These are phyloP conservation scores for Apophysomyces variabilis DNA, from an alignment of 371 early-diverging fungal genomes.

Conservation along the genomic window DNA sequence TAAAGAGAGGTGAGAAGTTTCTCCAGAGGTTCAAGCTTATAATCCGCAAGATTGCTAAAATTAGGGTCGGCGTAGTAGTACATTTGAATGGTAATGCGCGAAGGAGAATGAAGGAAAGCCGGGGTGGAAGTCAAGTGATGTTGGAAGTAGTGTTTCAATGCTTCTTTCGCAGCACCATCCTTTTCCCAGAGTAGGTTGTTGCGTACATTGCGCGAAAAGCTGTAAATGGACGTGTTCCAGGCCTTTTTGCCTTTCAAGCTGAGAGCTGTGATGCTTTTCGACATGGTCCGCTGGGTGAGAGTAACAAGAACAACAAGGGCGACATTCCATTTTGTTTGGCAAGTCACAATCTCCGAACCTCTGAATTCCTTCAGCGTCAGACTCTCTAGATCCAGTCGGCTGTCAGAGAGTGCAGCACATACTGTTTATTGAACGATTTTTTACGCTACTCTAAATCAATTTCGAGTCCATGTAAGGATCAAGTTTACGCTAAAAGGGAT, in stretches of 20 bases:
- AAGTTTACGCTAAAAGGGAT: too few relatives aligned
- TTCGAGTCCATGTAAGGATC: too few relatives aligned
- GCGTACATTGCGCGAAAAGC: conserved; percentile 50
- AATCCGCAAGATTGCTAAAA: conserved; percentile 33
- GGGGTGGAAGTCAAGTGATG: conserved; percentile 55
- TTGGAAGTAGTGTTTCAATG: conserved; percentile 54
- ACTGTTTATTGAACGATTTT: too few relatives aligned
- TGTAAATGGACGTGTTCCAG: conserved; percentile 53
- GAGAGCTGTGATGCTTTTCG: conserved; percentile 57
- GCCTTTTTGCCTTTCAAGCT: conserved; percentile 55
- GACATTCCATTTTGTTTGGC: neutral
- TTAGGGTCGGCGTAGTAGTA: conserved; percentile 54
- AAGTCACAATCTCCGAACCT: neutral
- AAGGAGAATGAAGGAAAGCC: conserved; percentile 52
- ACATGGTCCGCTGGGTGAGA: conserved; percentile 33
- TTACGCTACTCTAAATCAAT: too few relatives aligned
- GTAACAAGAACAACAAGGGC: conserved; percentile 1
- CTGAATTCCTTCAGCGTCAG: neutral
- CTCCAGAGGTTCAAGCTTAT: conserved; percentile 49
- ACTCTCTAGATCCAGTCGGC: too few relatives aligned
- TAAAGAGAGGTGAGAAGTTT: conserved; percentile 45
- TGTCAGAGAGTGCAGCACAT: too few relatives aligned
- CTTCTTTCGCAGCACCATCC: conserved; percentile 47
- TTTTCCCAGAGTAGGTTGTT: conserved; percentile 57
- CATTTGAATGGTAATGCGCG: conserved; percentile 52